Base-by-base conservation (phyloP, 176 grass and related monocot species). In the Neostapfia colusana region DNA sequence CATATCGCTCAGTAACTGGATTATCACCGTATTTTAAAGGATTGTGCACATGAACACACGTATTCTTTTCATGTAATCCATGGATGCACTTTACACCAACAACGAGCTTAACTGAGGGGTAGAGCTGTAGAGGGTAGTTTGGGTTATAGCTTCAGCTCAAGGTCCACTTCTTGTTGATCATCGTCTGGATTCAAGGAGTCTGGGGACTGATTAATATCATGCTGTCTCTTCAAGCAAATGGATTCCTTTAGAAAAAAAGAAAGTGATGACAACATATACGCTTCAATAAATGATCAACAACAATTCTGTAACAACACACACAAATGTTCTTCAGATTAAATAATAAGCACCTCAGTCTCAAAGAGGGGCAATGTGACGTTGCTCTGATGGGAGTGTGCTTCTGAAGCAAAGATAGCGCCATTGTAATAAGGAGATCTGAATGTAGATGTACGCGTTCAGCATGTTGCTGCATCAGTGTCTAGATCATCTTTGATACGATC, bases 121-220 rank as follows among this genome's bases (percentile, higher is more conserved):
- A 39, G 28, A 11, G 28, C 20, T 3, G 34, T 6, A 50, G 21
- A 49, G 23, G 10, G 63, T 43, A 66, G 53, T 8, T 64, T 36
- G 46, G 7, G 69, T 84, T 70, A 88, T 84, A 88, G 39, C 65
- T 84, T 88, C 38, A 88, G 81, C 81, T 88, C 86, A 70, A 88
- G 86, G 56, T 88, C 81, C 50, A 88, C 70, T 7, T 82, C 85
- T 59, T 83, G 63, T 50, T 84, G 76, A 65, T 88, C 55, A 10
- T 26, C 11, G 23, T 58, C 81, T 56, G 59, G 23, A 56, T 65
- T 70, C 41, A 25, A 59, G 2, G 70, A 74, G 21, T 76, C 76
- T 38, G 3, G 20, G 6, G 40, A 20, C 48, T 80, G 76, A 54
- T 80, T 88, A 65, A 64, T 56, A 42, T 80, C 70, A 1, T 76